phyloP scores from a whole-genome alignment of 139 green algal species.

The Microglena sp. region DNA sequence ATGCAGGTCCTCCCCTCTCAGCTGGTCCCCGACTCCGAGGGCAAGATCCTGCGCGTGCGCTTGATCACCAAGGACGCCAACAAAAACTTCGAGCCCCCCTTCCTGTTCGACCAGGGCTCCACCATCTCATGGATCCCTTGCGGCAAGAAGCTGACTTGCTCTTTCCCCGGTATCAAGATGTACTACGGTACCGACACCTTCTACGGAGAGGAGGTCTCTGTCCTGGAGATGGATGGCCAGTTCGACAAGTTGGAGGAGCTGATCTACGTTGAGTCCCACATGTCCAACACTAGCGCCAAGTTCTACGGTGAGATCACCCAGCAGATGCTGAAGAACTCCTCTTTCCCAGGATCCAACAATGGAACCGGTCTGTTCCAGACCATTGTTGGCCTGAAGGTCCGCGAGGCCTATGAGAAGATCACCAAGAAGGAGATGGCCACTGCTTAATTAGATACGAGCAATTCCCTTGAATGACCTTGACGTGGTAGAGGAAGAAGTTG shows the following conservation, averaged over 20 bases:
- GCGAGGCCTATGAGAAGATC: too few species aligned
- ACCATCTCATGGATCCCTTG: constrained; percentile 99
- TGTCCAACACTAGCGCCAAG: constrained; percentile 95
- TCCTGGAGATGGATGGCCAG: constrained; percentile 96
- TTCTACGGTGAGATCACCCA: constrained; percentile 99
- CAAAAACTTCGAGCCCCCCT: constrained; percentile 77
- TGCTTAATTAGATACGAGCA: too few species aligned
- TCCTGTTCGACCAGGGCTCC: constrained; percentile 98
- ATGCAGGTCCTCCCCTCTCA: constrained; percentile 98
- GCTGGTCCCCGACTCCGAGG: constrained; percentile 97
- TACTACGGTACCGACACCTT: constrained; percentile 91
- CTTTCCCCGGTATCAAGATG: constrained; percentile 91
- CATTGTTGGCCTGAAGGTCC: constrained; percentile 92
- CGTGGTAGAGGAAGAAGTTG: too few species aligned
- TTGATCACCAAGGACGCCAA: constrained; percentile 92
- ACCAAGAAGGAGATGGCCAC: too few species aligned
- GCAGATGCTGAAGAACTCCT: constrained; percentile 98
- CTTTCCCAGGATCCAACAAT: constrained; percentile 98
- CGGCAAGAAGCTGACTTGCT: constrained; percentile 99
- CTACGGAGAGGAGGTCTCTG: constrained; percentile 69
- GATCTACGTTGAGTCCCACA: constrained; percentile 99
- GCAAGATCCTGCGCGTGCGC: constrained; percentile 96
- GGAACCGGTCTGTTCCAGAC: constrained; percentile 98
- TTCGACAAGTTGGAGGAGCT: constrained; percentile 99
- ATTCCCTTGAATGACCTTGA: too few species aligned